A percentile compares a stretch with the other conserved stretches of the same genome.
Evolutionary conservation across 108 stramenopile genomes (phyloP).

Genomic region (Halocafeteria seosinensis): DNA sequence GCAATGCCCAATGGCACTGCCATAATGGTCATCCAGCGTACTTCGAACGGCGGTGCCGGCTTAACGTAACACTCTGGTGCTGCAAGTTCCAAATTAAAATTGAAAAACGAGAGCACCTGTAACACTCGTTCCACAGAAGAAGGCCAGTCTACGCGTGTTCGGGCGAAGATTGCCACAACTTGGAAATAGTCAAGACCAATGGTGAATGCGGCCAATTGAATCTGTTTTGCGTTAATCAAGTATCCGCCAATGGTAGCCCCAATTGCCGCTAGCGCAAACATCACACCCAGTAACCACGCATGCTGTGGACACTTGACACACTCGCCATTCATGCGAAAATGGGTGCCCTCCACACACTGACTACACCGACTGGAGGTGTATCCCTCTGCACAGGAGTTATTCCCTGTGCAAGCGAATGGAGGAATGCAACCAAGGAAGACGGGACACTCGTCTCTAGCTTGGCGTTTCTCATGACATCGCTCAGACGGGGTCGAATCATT

Average conservation of each 20-base stretch:
- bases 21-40: not conserved
- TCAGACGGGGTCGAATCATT: no score
- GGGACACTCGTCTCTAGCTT: not conserved
- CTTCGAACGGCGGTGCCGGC: not conserved
- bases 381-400: not conserved
- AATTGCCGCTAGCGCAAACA: not conserved
- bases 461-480: no score
- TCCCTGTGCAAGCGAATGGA: not conserved
- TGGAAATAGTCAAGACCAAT: constrained; percentile 18
- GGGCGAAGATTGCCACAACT: not conserved
- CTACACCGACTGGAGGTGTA: not conserved
- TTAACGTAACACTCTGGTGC: not conserved
- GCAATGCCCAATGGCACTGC: not conserved
- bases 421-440: not conserved
- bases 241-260: not conserved
- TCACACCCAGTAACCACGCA: not conserved
- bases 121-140: not conserved
- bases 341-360: not conserved
- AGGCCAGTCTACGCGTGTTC: not conserved
- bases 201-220: constrained; percentile 17
- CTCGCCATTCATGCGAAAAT: not conserved
- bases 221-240: constrained; percentile 13
- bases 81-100: not conserved
- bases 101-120: not conserved
- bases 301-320: not conserved